Evolutionary conservation across 2,329 filamentous ascomycete genomes (phyloP).

Genomic region (Elsinoe australis): DNA sequence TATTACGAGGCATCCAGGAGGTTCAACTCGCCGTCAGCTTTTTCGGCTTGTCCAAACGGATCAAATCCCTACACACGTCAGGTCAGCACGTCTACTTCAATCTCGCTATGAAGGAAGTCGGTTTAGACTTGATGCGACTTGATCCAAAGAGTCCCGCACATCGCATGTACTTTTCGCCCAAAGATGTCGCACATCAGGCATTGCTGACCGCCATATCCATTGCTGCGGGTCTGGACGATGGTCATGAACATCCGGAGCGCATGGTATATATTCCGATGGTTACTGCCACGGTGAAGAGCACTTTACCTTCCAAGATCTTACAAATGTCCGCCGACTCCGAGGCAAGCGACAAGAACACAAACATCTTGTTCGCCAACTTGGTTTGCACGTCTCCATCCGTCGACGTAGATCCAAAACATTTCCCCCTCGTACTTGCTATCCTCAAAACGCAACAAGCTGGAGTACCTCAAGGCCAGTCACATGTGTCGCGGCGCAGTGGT

Average conservation of each 20-base stretch:
- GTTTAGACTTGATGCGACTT: conserved; percentile 82
- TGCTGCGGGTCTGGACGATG: conserved; percentile 83
- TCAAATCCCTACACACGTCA: conserved; percentile 59
- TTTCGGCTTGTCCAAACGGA: conserved; percentile 73
- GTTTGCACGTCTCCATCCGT: conserved; percentile 93
- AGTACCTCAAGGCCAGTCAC: conserved; percentile 22
- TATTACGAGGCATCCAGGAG: conserved; percentile 87
- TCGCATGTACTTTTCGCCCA: conserved; percentile 93
- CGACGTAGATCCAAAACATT: conserved; percentile 83
- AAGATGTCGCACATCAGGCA: conserved; percentile 91
- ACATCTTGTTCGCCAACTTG: conserved; percentile 92
- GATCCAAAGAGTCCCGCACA: conserved; percentile 90
- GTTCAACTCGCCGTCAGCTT: conserved; percentile 93
- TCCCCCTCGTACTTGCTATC: conserved; percentile 75
- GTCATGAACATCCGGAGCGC: conserved; percentile 75
- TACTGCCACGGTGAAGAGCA: conserved; percentile 89
- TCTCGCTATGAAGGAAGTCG: conserved; percentile 91
- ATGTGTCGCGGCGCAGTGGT: conserved; percentile 12
- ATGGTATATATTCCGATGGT: conserved; percentile 95
- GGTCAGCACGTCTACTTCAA: conserved; percentile 72
- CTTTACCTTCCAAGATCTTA: conserved; percentile 86
- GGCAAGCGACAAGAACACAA: conserved; percentile 77
- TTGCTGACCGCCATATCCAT: conserved; percentile 87
- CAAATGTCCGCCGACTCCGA: conserved; percentile 63
- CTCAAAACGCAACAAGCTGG: conserved; percentile 44